A percentile compares a stretch with the other conserved stretches of the same genome.
Conservation (phyloP, 768 basidiomycete species). For the Suillus placidus region DNA sequence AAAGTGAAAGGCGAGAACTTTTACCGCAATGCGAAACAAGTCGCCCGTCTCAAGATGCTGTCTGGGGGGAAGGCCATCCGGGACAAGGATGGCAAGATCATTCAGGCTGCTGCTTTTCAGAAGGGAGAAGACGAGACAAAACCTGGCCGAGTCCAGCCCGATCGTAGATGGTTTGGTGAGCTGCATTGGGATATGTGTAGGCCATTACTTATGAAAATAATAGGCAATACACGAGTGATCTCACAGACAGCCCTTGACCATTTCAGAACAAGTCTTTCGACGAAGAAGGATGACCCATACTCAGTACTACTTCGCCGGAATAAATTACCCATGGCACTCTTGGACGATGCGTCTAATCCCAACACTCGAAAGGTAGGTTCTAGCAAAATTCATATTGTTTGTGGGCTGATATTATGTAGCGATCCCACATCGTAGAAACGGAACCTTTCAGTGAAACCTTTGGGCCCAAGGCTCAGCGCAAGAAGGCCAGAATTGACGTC, state of each 20-base stretch:
- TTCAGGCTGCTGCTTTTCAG: conserved; percentile 93
- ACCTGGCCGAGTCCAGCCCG: conserved; percentile 91
- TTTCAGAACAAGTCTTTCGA: conserved; percentile 85
- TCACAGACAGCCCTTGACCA: conserved; percentile 96
- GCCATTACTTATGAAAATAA: background rate
- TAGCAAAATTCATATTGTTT: background rate
- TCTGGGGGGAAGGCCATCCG: conserved; percentile 89
- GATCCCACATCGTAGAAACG: conserved; percentile 92
- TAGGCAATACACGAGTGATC: conserved; percentile 98
- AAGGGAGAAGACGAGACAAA: conserved; percentile 91
- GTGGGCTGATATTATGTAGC: conserved; percentile 43
- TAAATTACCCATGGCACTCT: conserved; percentile 94
- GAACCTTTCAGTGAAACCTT: conserved; percentile 96
- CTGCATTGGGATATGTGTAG: background rate
- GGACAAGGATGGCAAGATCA: conserved; percentile 90
- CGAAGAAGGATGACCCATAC: conserved; percentile 92
- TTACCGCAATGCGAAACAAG: conserved; percentile 95
- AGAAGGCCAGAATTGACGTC: conserved; percentile 83
- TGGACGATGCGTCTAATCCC: conserved; percentile 88
- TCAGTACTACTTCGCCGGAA: conserved; percentile 92
- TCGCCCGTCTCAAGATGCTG: conserved; percentile 85
- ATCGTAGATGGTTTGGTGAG: conserved; percentile 95
- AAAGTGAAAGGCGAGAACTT: conserved; percentile 95
- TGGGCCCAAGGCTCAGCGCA: conserved; percentile 94
- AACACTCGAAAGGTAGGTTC: conserved; percentile 68